A percentile compares a stretch with the other conserved stretches of the same genome.
Conservation (phyloP, 1,139 yeast genomes). For the Yamadazyma dendronema region DNA sequence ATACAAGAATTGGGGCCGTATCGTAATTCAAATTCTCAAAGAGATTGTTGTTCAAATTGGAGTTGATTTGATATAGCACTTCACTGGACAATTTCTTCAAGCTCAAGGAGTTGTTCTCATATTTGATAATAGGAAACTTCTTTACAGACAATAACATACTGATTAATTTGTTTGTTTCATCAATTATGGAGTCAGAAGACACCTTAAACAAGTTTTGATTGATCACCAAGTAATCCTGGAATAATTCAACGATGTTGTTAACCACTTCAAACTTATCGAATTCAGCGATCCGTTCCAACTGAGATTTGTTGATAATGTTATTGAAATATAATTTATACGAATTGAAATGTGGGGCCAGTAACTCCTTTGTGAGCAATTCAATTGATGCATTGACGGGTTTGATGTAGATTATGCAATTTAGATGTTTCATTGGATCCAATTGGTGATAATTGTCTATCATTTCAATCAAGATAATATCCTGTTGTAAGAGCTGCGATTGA, state of each 20-base stretch:
- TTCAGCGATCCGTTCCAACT: constrained; percentile 84
- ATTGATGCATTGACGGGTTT: constrained; percentile 72
- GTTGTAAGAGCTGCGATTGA: constrained; percentile 77
- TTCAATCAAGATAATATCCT: constrained; percentile 81
- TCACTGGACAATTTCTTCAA: constrained; percentile 67
- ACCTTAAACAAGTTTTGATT: constrained; percentile 60
- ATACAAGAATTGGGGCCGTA: constrained; percentile 70
- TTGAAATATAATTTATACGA: constrained; percentile 75
- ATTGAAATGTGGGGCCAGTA: constrained; percentile 75
- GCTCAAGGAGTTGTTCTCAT: constrained; percentile 67
- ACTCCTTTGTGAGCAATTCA: constrained; percentile 58
- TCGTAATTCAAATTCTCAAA: constrained; percentile 70
- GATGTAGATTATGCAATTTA: constrained; percentile 77
- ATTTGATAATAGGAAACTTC: constrained; percentile 74
- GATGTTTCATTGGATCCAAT: constrained; percentile 72
- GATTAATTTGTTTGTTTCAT: constrained; percentile 52
- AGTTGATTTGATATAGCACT: constrained; percentile 55
- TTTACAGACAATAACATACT: constrained; percentile 74
- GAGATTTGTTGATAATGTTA: constrained; percentile 69
- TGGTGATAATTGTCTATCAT: constrained; percentile 59
- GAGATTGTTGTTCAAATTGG: constrained; percentile 55
- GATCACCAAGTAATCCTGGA: constrained; percentile 76
- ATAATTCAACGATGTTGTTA: constrained; percentile 71
- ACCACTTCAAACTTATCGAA: constrained; percentile 85
- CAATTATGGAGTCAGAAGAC: constrained; percentile 27